These are phyloP conservation scores for Pyrenochaeta sp. DNA, from an alignment of 2,329 filamentous ascomycete species.

Conservation along the genomic window DNA sequence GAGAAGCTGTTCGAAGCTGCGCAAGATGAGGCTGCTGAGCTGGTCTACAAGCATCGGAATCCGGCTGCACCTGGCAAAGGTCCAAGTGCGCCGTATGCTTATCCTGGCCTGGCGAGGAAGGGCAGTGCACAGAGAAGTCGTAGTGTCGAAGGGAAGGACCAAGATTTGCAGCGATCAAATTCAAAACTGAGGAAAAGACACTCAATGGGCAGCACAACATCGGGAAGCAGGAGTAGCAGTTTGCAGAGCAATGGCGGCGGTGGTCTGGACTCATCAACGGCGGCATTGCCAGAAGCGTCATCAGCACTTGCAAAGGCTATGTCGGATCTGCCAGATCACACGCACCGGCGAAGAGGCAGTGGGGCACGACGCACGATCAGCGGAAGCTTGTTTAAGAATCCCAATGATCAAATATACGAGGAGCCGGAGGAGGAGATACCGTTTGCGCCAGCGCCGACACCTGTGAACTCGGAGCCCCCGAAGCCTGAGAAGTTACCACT, in stretches of 20 bases:
- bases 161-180: slow-evolving; percentile 43
- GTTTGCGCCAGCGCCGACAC: slow-evolving; percentile 33
- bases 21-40: slow-evolving; percentile 78
- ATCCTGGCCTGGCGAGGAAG: slow-evolving; percentile 69
- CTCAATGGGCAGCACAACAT: slow-evolving; percentile 45
- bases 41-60: slow-evolving; percentile 80
- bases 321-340: slow-evolving; percentile 39
- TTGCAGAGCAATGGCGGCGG: slow-evolving; percentile 48
- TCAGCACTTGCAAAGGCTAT: slow-evolving; percentile 50
- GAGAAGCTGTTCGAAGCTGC: slow-evolving; percentile 73
- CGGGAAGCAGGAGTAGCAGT: slow-evolving; percentile 49
- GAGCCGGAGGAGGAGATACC: slow-evolving; percentile 70
- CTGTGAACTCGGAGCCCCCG: slow-evolving; percentile 40
- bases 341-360: slow-evolving; percentile 64
- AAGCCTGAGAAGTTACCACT: slow-evolving; percentile 54
- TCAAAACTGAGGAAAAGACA: slow-evolving; percentile 46
- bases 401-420: slow-evolving; percentile 86
- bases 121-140: slow-evolving; percentile 72
- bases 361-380: slow-evolving; percentile 75
- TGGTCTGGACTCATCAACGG: slow-evolving; percentile 33
- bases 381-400: slow-evolving; percentile 72
- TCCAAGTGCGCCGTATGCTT: slow-evolving; percentile 58
- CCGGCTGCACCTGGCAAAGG: slow-evolving; percentile 70
- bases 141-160: slow-evolving; percentile 45
- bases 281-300: slow-evolving; percentile 28